Percentiles rank a stretch among this genome's conserved stretches.
Evolutionary conservation across 2,329 filamentous ascomycete species (phyloP).

Genomic region (Chaetoscypha palmicola): DNA sequence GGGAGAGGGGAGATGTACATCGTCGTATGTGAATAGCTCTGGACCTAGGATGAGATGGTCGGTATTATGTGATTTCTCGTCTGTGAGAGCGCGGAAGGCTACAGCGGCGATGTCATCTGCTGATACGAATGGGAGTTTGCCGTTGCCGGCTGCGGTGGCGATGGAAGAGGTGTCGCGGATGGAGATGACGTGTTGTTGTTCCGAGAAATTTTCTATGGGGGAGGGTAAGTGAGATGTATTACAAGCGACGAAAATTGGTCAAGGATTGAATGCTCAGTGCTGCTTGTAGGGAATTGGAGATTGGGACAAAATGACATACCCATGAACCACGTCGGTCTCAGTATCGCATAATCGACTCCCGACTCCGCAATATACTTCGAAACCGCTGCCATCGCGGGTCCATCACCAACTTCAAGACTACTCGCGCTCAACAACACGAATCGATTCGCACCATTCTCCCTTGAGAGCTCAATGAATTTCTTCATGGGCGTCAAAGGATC

Average conservation of each 20-base stretch:
- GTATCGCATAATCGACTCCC: conserved; percentile 36
- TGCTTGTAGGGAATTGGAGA: no score
- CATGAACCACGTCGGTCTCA: conserved; percentile 44
- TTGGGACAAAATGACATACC: conserved; percentile 27
- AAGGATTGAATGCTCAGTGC: no score
- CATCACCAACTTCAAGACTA: conserved; percentile 32
- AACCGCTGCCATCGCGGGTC: conserved; percentile 32
- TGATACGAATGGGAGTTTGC: conserved; percentile 41
- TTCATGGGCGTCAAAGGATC: conserved; percentile 33
- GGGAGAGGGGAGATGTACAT: conserved; percentile 16
- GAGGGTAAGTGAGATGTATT: not conserved
- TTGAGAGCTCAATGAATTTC: conserved; percentile 38
- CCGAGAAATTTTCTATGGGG: conserved; percentile 38
- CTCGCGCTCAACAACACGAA: conserved; percentile 41
- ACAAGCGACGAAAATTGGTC: no score
- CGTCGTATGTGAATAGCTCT: conserved; percentile 30
- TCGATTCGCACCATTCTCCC: conserved; percentile 32
- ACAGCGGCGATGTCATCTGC: conserved; percentile 41
- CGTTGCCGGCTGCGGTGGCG: conserved; percentile 37
- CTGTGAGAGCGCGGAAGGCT: conserved; percentile 36
- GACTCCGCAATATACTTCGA: conserved; percentile 35
- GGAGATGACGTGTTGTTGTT: conserved; percentile 26
- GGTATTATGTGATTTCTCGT: conserved; percentile 34
- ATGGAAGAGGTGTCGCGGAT: conserved; percentile 37
- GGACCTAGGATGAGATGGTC: conserved; percentile 34